phyloP scores from a whole-genome alignment of 2,329 filamentous ascomycete species.

The Colletotrichum horii region DNA sequence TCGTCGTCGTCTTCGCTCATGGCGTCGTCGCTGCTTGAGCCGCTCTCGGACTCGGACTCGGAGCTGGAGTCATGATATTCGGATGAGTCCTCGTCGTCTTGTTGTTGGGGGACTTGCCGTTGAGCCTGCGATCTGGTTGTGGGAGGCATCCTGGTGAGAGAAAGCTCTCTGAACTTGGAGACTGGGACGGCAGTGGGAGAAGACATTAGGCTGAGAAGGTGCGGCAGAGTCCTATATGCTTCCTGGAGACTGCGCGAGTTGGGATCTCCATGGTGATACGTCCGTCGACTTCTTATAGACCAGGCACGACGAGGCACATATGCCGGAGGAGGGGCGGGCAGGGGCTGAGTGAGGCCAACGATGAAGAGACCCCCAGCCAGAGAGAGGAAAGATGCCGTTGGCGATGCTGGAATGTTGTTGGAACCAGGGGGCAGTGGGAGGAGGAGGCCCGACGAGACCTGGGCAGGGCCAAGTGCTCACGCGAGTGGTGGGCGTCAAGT shows the following conservation, averaged over 20 bases:
- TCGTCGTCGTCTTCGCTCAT: constrained; percentile 32
- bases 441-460: background rate
- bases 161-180: constrained; percentile 45
- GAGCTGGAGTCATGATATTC: constrained; percentile 30
- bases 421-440: background rate
- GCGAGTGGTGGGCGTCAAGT: background rate
- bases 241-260: background rate
- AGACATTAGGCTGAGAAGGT: constrained; percentile 6
- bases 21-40: constrained; percentile 22
- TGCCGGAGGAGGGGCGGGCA: background rate
- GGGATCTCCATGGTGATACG: constrained; percentile 13
- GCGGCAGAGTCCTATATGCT: constrained; percentile 9
- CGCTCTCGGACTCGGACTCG: constrained; percentile 26
- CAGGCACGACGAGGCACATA: background rate
- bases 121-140: constrained; percentile 35
- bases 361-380: background rate
- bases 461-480: background rate
- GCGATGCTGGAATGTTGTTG: constrained; percentile 5
- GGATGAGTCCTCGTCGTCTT: background rate
- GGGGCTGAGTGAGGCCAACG: constrained; percentile 17
- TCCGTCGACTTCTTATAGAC: constrained; percentile 11
- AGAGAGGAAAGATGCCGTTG: background rate
- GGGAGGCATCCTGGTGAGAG: constrained; percentile 43
- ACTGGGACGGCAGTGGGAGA: constrained; percentile 36
- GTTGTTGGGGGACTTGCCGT: constrained; percentile 26